Percentiles rank a stretch among this genome's conserved stretches.
Conservation (phyloP, 2,329 filamentous ascomycete genomes). For the Cladosporium cucumerinum region DNA sequence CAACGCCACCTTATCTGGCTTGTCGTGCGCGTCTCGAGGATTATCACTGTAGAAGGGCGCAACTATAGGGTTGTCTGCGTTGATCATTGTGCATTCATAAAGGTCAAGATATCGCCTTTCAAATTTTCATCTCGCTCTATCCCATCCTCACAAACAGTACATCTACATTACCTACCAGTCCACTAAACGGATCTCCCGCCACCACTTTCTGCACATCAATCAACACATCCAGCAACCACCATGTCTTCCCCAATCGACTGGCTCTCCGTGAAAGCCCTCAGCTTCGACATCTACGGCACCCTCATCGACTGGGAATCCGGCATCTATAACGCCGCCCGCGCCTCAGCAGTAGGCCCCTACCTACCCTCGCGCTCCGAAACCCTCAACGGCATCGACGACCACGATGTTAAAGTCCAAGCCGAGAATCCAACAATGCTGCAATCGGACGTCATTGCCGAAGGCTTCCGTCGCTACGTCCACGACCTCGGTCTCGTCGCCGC, state of each 20-base stretch:
- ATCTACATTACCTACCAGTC: neutral
- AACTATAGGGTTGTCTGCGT: neutral
- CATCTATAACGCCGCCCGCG: conserved; percentile 53
- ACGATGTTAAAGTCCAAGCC: conserved; percentile 51
- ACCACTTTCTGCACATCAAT: neutral
- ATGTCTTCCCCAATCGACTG: conserved; percentile 30
- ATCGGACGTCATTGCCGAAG: conserved; percentile 47
- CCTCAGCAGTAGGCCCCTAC: conserved; percentile 46
- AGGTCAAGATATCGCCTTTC: neutral
- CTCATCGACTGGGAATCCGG: conserved; percentile 76
- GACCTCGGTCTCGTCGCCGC: conserved; percentile 45
- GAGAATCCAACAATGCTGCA: conserved; percentile 58
- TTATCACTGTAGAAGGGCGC: neutral
- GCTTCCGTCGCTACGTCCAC: conserved; percentile 30
- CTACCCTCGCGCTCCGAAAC: conserved; percentile 45
- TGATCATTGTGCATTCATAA: neutral
- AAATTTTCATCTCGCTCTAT: neutral
- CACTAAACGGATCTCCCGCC: neutral
- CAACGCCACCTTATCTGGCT: neutral
- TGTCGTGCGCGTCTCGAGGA: neutral
- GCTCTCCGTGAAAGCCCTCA: conserved; percentile 48
- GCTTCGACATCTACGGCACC: conserved; percentile 78
- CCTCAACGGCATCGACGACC: conserved; percentile 43
- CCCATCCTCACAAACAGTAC: neutral
- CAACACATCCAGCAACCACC: neutral